Percentiles rank a stretch among this genome's conserved stretches.
Conservation (phyloP, 768 basidiomycete genomes). For the Russula foetens region DNA sequence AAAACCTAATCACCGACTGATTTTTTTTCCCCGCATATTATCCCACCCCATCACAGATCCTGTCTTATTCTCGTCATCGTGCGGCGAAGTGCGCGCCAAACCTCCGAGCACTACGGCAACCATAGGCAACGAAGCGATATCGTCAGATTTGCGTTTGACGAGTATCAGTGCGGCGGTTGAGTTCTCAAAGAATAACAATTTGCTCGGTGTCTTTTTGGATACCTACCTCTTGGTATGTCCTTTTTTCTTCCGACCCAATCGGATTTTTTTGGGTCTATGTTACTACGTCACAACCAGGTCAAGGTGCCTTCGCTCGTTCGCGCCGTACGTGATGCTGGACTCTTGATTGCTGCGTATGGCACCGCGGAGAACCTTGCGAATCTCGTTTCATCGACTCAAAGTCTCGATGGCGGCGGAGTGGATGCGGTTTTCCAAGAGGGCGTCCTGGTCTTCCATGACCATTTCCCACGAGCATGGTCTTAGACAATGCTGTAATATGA, state of each 20-base stretch:
- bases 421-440: constrained; percentile 65
- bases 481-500: constrained; percentile 11
- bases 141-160: constrained; percentile 40
- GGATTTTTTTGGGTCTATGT: constrained; percentile 3
- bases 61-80: constrained; percentile 88
- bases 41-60: constrained; percentile 51
- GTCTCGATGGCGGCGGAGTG: constrained; percentile 41
- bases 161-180: constrained; percentile 89
- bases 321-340: constrained; percentile 80
- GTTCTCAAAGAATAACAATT: constrained; percentile 86
- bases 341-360: constrained; percentile 84
- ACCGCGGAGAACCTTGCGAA: constrained; percentile 34
- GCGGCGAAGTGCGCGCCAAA: constrained; percentile 50
- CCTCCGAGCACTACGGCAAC: constrained; percentile 33
- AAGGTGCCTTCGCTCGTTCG: constrained; percentile 87
- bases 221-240: constrained; percentile 71
- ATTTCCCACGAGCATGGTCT: constrained; percentile 52
- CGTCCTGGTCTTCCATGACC: constrained; percentile 60
- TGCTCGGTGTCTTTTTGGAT: constrained; percentile 87
- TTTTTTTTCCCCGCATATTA: not conserved
- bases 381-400: constrained; percentile 29
- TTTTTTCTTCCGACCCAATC: not conserved
- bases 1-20: not conserved
- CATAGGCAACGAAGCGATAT: constrained; percentile 34
- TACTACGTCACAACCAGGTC: constrained; percentile 38